These are phyloP conservation scores for Suillus clintonianus DNA, from an alignment of 768 basidiomycete genomes.

Conservation along the genomic window DNA sequence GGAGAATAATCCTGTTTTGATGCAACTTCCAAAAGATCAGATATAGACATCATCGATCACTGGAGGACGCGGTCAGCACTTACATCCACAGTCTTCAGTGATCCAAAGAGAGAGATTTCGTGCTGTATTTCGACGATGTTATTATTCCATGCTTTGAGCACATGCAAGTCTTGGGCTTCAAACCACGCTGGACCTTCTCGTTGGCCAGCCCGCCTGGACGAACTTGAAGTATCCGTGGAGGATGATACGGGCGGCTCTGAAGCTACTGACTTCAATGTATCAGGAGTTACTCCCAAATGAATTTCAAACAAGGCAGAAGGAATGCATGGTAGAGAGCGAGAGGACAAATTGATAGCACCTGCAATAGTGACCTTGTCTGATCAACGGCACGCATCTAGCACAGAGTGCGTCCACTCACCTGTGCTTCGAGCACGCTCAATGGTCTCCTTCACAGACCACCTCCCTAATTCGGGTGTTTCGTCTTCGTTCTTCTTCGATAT, in stretches of 20 bases:
- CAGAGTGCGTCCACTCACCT: constrained; percentile 51
- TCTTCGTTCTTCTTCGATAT: constrained; percentile 41
- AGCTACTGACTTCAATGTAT: constrained; percentile 63
- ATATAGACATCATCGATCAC: neutral
- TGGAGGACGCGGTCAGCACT: constrained; percentile 28
- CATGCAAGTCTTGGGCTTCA: constrained; percentile 75
- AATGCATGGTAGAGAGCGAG: constrained; percentile 70
- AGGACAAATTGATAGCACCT: constrained; percentile 77
- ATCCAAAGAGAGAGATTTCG: constrained; percentile 83
- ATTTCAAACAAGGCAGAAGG: constrained; percentile 80
- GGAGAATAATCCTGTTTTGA: constrained; percentile 62
- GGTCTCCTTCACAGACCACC: constrained; percentile 68
- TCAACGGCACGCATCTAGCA: constrained; percentile 44
- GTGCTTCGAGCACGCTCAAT: constrained; percentile 78
- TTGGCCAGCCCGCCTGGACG: constrained; percentile 42
- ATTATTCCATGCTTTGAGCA: constrained; percentile 80
- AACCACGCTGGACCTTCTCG: constrained; percentile 67
- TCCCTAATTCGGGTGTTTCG: constrained; percentile 51
- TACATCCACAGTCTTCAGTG: constrained; percentile 79
- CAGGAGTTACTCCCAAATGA: constrained; percentile 75
- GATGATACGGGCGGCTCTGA: constrained; percentile 56
- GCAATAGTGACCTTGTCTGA: constrained; percentile 42
- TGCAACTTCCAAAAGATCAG: constrained; percentile 53
- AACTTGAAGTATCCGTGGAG: constrained; percentile 33
- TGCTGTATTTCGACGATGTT: constrained; percentile 78